Evolutionary conservation across 2,329 filamentous ascomycete species (phyloP).

Genomic region (Fusarium sp.): DNA sequence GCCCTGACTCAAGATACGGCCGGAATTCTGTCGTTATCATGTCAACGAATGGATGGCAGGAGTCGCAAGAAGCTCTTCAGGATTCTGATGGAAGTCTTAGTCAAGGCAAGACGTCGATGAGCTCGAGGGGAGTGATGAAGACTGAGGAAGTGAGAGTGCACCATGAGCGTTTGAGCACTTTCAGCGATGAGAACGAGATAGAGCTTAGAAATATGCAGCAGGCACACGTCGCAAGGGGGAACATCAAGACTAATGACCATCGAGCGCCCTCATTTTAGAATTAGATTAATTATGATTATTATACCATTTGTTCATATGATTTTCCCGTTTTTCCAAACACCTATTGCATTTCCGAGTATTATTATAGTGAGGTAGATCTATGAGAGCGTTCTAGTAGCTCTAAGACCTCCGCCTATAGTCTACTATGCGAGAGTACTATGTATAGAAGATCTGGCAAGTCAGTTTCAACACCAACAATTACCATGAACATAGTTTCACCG

Average conservation of each 20-base stretch:
- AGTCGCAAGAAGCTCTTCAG: conserved; percentile 53
- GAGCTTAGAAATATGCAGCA: conserved; percentile 37
- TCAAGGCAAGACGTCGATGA: conserved; percentile 21
- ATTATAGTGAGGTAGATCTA: no score
- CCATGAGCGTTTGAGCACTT: conserved; percentile 43
- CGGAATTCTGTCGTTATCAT: conserved; percentile 53
- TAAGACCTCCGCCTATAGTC: no score
- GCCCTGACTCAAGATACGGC: conserved; percentile 44
- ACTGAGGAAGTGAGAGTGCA: conserved; percentile 51
- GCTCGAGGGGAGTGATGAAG: conserved; percentile 48
- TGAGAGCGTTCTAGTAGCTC: no score
- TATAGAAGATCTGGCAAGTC: no score
- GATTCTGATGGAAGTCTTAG: conserved; percentile 29
- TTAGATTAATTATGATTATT: neutral
- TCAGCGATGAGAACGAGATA: conserved; percentile 43
- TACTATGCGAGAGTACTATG: no score
- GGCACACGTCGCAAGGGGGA: conserved; percentile 5
- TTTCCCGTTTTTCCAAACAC: neutral
- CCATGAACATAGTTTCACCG: no score
- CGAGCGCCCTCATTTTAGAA: conserved; percentile 19
- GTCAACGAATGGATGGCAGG: conserved; percentile 52
- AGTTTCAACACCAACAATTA: no score
- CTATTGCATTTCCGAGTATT: no score
- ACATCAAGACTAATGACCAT: neutral
- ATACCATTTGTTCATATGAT: neutral